A percentile compares a stretch with the other conserved stretches of the same genome.
These are phyloP conservation scores for Echinochloa phyllopogon DNA, from an alignment of 176 grass and related monocot species.

Conservation along the genomic window DNA sequence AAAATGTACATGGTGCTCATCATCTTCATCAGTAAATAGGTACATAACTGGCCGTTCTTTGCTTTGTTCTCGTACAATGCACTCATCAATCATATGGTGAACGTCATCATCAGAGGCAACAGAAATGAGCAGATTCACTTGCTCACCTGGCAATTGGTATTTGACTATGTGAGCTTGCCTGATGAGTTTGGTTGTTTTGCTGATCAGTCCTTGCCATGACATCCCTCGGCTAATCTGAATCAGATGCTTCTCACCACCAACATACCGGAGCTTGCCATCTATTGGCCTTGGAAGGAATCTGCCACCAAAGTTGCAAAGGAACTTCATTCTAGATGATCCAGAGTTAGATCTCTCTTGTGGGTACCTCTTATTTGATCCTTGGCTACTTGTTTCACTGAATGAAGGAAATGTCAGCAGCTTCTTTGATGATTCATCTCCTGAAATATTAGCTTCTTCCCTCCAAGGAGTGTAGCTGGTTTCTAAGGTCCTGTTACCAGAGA, in stretches of 20 bases:
- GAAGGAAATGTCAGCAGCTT: slow-evolving; percentile 18
- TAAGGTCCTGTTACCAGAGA: slow-evolving; percentile 12
- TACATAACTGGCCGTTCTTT: slow-evolving; percentile 57
- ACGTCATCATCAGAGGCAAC: slow-evolving; percentile 65
- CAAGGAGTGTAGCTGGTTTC: slow-evolving; percentile 24
- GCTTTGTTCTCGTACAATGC: slow-evolving; percentile 45
- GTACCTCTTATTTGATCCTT: slow-evolving; percentile 27
- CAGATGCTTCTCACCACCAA: slow-evolving; percentile 63
- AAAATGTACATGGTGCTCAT: slow-evolving; percentile 49
- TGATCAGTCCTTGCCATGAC: slow-evolving; percentile 59
- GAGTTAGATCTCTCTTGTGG: slow-evolving; percentile 1
- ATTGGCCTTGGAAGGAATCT: slow-evolving; percentile 62
- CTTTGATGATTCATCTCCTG: not conserved
- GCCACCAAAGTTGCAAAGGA: slow-evolving; percentile 65
- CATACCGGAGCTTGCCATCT: slow-evolving; percentile 61
- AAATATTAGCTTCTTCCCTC: slow-evolving; percentile 28
- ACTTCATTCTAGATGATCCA: slow-evolving; percentile 50
- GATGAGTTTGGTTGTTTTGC: slow-evolving; percentile 44
- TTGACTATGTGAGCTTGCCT: slow-evolving; percentile 55
- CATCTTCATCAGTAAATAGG: slow-evolving; percentile 59
- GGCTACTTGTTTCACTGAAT: slow-evolving; percentile 3
- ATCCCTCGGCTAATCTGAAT: slow-evolving; percentile 50
- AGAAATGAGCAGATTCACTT: slow-evolving; percentile 60
- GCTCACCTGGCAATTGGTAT: slow-evolving; percentile 66
- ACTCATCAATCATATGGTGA: slow-evolving; percentile 73